Base-by-base conservation (phyloP, 768 basidiomycete species). In the Boletus vinaceobasis region DNA sequence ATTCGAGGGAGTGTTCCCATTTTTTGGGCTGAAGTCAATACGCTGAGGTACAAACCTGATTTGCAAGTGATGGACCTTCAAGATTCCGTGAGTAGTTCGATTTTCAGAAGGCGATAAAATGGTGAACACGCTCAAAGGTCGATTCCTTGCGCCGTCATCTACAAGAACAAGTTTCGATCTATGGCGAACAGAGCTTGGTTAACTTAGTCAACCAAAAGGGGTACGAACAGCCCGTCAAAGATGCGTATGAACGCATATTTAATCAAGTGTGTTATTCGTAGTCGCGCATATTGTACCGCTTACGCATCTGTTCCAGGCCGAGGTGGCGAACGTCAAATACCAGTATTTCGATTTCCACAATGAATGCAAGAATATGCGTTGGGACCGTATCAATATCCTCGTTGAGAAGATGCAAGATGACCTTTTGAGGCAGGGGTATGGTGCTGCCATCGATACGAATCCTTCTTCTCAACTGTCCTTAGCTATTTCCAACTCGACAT, bases 291-390 rank as follows among this genome's bases (percentile, higher is more conserved):
- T 38, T 36, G 42, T 40, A 17, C 36, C 15, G 21, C 39, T 52
- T 5, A 50, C 26, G 26, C 1, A 27, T 44, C 11, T 55, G 4
- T 42, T 60, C 13, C 50, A 90, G 89, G 69, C 83, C 48, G 77
- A 84, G 61, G 64, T 88, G 33, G 77, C 85, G 5, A 77, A 84
- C 32, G 86, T 90, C 38, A 85, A 84, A 63, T 99, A 99, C 65
- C 79, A 89, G 59, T 97, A 98, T 74, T 99, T 98, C 64, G 97
- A 99, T 67, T 99, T 99, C 76, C 96, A 98, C 69, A 86, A 82
- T 56, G 94, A 98, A 71, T 98, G 95, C 77, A 89, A 84, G 67
- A 79, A 89, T 46, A 91, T 98, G 88, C 86, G 91, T 39, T 99
- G 93, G 85, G 93, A 99, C 67, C 83, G 94, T 43, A 91, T 99